Evolutionary conservation across 2,329 filamentous ascomycete genomes (phyloP), one percentile per base, ranked within the genome.

Genomic region (Alternaria arbusti): DNA sequence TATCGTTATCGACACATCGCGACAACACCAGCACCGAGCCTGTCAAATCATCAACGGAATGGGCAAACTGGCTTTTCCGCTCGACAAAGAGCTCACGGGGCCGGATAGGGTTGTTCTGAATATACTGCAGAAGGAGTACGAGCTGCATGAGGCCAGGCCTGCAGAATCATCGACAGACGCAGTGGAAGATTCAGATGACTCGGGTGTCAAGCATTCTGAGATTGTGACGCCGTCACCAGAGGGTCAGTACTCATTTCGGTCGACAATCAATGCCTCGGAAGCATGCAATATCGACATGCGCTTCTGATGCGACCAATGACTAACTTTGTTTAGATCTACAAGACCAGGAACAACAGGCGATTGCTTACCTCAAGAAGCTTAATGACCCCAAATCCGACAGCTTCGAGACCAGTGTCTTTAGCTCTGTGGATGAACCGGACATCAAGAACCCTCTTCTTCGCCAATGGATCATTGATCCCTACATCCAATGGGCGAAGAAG

Each of bases 321-420:
- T 49, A 36, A 67, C 15, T 6, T 8, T 12, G 20, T 15, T 12
- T 43, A 79, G 77, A 79, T 63, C 63, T 70, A 15, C 71, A 74
- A 57, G 74, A 78, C 30, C 68, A 69, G 23, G 69, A 74, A 49
- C 70, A 76, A 57, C 73, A 76, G 59, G 79, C 81, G 11, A 80
- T 86, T 55, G 72, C 81, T 15, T 78, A 78, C n/a, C 73, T 88
- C 52, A 79, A 83, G 64, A 80, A 80, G 25, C 74, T 86, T 51
- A 88, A 88, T 70, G 78, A 87, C 67, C 82, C 83, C 11, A 77
- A 78, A 3, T 77, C 81, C 61, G 66, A 79, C n/a, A 70, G 78
- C 15, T 88, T 88, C 69, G 82, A 86, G 63, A 84, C 85, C n/a
- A 87, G 86, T 13, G 80, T 88, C 28, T 86, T 88, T 68, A 80